Conservation (phyloP, 352 stramenopile species). For the Pythium sp. region DNA sequence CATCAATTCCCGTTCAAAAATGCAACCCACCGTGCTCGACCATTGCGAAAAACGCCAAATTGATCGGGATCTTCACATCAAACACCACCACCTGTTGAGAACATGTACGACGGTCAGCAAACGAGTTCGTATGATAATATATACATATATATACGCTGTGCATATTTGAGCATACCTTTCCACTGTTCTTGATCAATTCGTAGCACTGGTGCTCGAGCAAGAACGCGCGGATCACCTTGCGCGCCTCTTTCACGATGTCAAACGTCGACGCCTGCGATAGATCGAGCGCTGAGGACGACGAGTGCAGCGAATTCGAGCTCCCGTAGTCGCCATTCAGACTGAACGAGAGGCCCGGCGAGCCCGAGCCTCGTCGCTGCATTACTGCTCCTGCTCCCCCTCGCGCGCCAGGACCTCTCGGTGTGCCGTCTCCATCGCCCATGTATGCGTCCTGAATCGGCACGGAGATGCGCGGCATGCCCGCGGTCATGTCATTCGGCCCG, state of each 20-base stretch:
- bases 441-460: slow-evolving; percentile 36
- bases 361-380: slow-evolving; percentile 4
- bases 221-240: slow-evolving; percentile 85
- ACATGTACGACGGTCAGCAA: background rate
- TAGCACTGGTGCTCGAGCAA: slow-evolving; percentile 91
- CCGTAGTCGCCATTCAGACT: slow-evolving; percentile 27
- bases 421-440: slow-evolving; percentile 27
- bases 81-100: slow-evolving; percentile 91
- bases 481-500: background rate
- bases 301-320: slow-evolving; percentile 22
- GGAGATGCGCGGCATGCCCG: slow-evolving; percentile 23
- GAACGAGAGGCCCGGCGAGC: slow-evolving; percentile 23
- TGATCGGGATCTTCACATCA: slow-evolving; percentile 98
- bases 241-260: slow-evolving; percentile 77
- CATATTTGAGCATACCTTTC: slow-evolving; percentile 55
- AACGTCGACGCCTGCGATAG: slow-evolving; percentile 44
- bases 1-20: no score
- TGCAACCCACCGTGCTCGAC: slow-evolving; percentile 93
- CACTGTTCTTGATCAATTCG: slow-evolving; percentile 95
- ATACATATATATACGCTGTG: background rate
- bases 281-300: slow-evolving; percentile 36
- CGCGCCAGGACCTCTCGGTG: background rate
- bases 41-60: slow-evolving; percentile 98
- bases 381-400: slow-evolving; percentile 9
- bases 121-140: background rate